These are phyloP conservation scores for Hamigera avellanea DNA, from an alignment of 495 filamentous ascomycete genomes.

Conservation along the genomic window DNA sequence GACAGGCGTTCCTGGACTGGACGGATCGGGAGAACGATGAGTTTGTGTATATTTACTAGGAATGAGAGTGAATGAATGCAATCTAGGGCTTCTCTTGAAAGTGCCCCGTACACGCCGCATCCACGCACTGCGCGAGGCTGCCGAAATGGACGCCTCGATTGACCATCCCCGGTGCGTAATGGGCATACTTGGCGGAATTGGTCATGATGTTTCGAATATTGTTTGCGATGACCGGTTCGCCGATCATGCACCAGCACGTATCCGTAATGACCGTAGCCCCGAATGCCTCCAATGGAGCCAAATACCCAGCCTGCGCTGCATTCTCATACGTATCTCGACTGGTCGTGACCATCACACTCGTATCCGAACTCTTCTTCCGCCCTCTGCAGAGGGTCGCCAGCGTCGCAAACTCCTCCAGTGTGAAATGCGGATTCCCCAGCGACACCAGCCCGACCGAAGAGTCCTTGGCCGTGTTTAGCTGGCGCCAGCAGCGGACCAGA, in stretches of 20 bases:
- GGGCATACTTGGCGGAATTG: constrained; percentile 20
- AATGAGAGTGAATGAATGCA: too few relatives aligned
- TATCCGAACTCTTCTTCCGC: constrained; percentile 4
- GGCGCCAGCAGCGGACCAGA: constrained; percentile 5
- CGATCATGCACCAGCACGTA: constrained; percentile 23
- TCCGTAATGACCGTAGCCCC: constrained; percentile 18
- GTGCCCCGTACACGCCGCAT: neutral
- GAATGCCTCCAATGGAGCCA: constrained; percentile 8
- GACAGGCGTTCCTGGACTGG: constrained; percentile 40
- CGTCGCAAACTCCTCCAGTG: constrained; percentile 10
- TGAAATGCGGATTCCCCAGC: constrained; percentile 24
- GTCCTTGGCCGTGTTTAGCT: constrained; percentile 8
- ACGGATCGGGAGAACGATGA: constrained; percentile 56
- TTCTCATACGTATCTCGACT: constrained; percentile 7
- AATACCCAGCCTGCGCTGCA: constrained; percentile 6
- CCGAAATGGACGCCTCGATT: constrained; percentile 11
- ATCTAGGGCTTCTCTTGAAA: too few relatives aligned
- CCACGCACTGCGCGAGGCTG: constrained; percentile 11
- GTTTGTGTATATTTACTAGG: constrained; percentile 54
- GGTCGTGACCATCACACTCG: constrained; percentile 11
- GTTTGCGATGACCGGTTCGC: constrained; percentile 12
- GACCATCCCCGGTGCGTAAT: constrained; percentile 14
- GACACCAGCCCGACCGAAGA: constrained; percentile 16
- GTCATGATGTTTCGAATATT: constrained; percentile 11
- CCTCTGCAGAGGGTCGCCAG: constrained; percentile 6